A percentile compares a stretch with the other conserved stretches of the same genome.
Evolutionary conservation across 1,284 basidiomycete genomes (phyloP).

Genomic region (Hortiboletus rubellus): DNA sequence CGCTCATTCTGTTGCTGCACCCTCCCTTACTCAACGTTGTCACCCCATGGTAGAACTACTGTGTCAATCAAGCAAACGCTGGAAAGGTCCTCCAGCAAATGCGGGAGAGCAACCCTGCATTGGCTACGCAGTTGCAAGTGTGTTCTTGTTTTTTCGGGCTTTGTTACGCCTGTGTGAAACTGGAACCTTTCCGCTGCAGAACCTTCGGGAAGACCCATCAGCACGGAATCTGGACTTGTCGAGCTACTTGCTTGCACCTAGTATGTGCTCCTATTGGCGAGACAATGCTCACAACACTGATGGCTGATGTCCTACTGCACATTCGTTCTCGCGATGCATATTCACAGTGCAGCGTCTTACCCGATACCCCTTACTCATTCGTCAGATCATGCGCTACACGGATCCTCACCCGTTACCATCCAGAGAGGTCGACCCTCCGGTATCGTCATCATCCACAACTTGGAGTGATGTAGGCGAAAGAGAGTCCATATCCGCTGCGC

Average conservation of each 20-base stretch:
- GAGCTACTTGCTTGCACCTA: constrained; percentile 88
- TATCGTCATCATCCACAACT: constrained; percentile 1
- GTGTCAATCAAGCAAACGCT: constrained; percentile 84
- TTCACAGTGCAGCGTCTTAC: constrained; percentile 90
- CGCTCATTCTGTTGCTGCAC: background rate
- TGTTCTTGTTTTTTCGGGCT: constrained; percentile 7
- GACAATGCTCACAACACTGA: background rate
- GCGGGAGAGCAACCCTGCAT: constrained; percentile 62
- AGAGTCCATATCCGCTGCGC: constrained; percentile 54
- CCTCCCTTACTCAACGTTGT: background rate
- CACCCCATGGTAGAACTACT: constrained; percentile 68
- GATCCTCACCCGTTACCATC: constrained; percentile 32
- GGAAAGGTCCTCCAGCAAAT: constrained; percentile 78
- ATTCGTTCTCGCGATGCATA: background rate
- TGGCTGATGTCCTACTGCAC: background rate
- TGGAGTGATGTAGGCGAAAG: constrained; percentile 44
- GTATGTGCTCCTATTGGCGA: constrained; percentile 45
- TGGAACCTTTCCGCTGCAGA: constrained; percentile 38
- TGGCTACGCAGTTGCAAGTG: constrained; percentile 72
- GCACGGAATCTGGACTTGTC: constrained; percentile 86
- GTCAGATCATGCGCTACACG: constrained; percentile 84
- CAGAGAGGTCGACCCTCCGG: background rate
- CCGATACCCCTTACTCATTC: constrained; percentile 85
- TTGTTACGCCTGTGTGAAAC: background rate
- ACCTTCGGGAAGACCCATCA: constrained; percentile 69